Percentiles rank a stretch among this genome's conserved stretches.
Evolutionary conservation across 1,284 basidiomycete species (phyloP).

Genomic region (Phylloporus gajari): DNA sequence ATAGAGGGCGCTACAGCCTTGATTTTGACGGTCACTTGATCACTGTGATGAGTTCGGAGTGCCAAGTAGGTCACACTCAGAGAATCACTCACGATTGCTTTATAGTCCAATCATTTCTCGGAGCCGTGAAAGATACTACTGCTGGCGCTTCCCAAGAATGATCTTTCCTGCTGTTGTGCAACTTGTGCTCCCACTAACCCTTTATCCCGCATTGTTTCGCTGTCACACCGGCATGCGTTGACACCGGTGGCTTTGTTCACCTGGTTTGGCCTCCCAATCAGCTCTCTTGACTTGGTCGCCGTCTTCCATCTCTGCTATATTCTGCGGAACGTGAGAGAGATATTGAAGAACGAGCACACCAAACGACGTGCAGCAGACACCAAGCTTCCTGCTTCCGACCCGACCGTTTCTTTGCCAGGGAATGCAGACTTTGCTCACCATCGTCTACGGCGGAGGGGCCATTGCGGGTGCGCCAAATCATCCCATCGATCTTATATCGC

Average conservation of each 20-base stretch:
- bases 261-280: conserved; percentile 70
- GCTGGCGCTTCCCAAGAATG: too few species aligned
- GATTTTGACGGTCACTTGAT: too few species aligned
- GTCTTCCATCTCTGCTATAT: conserved; percentile 73
- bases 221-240: conserved; percentile 64
- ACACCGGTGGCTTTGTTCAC: conserved; percentile 73
- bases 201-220: too few species aligned
- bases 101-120: too few species aligned
- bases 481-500: not conserved
- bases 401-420: conserved; percentile 65
- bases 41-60: too few species aligned
- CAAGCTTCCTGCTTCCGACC: conserved; percentile 51
- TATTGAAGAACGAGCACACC: conserved; percentile 55
- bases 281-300: conserved; percentile 71
- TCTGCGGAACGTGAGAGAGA: conserved; percentile 73
- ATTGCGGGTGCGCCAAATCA: conserved; percentile 58
- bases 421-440: conserved; percentile 66
- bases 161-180: too few species aligned
- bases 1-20: too few species aligned
- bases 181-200: too few species aligned
- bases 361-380: conserved; percentile 26
- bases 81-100: too few species aligned
- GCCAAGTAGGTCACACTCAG: too few species aligned
- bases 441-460: conserved; percentile 80
- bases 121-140: too few species aligned